Conservation (phyloP, 164 flowering plant species). For the Kingdonia uniflora region DNA sequence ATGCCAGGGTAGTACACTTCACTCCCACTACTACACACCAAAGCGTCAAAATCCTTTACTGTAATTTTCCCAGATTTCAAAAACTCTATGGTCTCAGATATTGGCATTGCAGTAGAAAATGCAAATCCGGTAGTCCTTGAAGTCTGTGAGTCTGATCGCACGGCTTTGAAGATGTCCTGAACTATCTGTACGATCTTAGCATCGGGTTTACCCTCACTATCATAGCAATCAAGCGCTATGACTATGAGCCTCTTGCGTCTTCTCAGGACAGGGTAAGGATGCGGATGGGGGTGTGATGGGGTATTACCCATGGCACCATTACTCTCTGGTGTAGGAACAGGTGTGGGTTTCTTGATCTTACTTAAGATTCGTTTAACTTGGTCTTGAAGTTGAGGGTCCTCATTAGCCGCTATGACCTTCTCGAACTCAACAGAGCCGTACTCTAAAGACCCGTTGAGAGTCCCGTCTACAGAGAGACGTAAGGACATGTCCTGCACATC, state of each 20-base stretch:
- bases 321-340: conserved; percentile 1
- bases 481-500: conserved; percentile 92
- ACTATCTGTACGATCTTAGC: conserved; percentile 44
- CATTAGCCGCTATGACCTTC: conserved; percentile 21
- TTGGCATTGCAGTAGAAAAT: conserved; percentile 77
- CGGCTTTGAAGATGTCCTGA: conserved; percentile 62
- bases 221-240: conserved; percentile 77
- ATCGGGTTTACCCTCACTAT: conserved; percentile 48
- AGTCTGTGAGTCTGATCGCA: conserved; percentile 35
- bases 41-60: conserved; percentile 70
- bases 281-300: conserved; percentile 14
- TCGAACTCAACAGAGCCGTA: conserved; percentile 15
- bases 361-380: conserved; percentile 66
- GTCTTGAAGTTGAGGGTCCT: conserved; percentile 50
- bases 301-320: too few relatives aligned
- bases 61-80: conserved; percentile 53
- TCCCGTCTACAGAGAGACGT: conserved; percentile 85
- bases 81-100: conserved; percentile 47
- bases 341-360: conserved; percentile 42
- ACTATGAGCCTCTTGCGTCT: conserved; percentile 51
- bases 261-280: conserved; percentile 57
- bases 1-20: conserved; percentile 80
- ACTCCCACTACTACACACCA: conserved; percentile 90
- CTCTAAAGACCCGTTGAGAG: conserved; percentile 46
- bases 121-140: conserved; percentile 62